These are phyloP conservation scores for Steccherinum ochraceum DNA, from an alignment of 768 basidiomycete genomes.

Conservation along the genomic window DNA sequence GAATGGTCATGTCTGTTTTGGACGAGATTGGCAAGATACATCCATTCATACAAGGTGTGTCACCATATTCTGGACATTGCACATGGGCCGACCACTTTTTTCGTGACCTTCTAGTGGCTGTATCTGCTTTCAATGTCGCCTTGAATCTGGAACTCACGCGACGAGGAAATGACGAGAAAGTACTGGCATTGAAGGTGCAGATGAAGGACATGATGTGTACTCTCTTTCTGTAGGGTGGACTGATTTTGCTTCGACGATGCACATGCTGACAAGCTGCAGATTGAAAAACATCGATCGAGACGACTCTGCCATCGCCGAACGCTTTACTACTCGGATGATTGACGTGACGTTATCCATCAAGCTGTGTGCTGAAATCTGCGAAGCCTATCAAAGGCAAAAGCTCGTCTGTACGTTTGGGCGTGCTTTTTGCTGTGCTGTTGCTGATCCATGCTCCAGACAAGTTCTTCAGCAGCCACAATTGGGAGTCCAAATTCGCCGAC, in stretches of 20 bases:
- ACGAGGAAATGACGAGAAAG: constrained; percentile 5
- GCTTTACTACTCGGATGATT: neutral
- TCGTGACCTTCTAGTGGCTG: constrained; percentile 4
- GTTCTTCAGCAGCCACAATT: constrained; percentile 9
- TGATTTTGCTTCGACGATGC: too few species aligned
- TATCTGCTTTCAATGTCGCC: constrained; percentile 5
- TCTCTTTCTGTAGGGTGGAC: neutral
- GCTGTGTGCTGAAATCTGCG: constrained; percentile 5
- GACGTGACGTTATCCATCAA: constrained; percentile 5
- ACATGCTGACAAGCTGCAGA: too few species aligned
- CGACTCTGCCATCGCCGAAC: constrained; percentile 1
- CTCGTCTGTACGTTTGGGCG: constrained; percentile 4
- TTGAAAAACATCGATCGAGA: constrained; percentile 3
- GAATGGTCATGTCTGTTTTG: constrained; percentile 4
- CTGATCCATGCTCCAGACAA: constrained; percentile 4
- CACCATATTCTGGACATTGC: too few species aligned
- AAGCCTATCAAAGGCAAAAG: constrained; percentile 5
- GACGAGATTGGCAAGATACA: constrained; percentile 9
- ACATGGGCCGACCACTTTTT: too few species aligned
- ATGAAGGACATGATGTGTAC: constrained; percentile 9
- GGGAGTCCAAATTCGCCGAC: constrained; percentile 9
- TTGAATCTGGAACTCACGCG: constrained; percentile 5
- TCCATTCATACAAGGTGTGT: constrained; percentile 6
- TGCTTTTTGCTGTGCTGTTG: neutral
- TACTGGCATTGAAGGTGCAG: constrained; percentile 2